A percentile compares a stretch with the other conserved stretches of the same genome.
Conservation (phyloP, 1,139 yeast genomes). For the Saccharomyces hybrid region DNA sequence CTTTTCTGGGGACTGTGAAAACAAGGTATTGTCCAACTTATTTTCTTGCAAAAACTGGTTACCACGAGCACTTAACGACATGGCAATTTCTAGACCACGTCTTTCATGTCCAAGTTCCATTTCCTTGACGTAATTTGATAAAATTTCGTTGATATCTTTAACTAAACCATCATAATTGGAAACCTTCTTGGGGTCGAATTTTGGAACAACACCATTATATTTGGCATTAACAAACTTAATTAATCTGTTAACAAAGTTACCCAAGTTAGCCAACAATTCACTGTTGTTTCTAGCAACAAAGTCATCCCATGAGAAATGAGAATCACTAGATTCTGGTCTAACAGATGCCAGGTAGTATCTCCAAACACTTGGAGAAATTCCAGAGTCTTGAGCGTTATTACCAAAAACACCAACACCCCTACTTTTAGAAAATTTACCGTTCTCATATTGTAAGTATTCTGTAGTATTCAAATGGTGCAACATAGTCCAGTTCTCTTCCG, state of each 20-base stretch:
- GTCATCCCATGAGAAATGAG: conserved; percentile 96
- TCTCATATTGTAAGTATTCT: conserved; percentile 94
- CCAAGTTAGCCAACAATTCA: conserved; percentile 90
- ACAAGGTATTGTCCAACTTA: conserved; percentile 83
- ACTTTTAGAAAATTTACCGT: conserved; percentile 95
- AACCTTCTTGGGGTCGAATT: conserved; percentile 41
- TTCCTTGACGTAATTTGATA: conserved; percentile 54
- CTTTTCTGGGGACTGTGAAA: conserved; percentile 64
- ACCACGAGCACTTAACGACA: conserved; percentile 89
- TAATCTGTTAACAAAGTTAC: conserved; percentile 92
- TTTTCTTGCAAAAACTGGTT: conserved; percentile 92
- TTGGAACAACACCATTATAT: conserved; percentile 84
- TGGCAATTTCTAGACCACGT: conserved; percentile 82
- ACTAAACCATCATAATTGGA: conserved; percentile 46
- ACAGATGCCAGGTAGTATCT: conserved; percentile 88
- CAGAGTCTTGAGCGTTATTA: conserved; percentile 91
- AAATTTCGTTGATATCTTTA: conserved; percentile 53
- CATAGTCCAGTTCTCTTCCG: conserved; percentile 83
- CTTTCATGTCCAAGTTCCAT: conserved; percentile 80
- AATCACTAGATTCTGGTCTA: conserved; percentile 92
- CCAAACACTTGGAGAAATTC: conserved; percentile 90
- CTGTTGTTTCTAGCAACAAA: conserved; percentile 89
- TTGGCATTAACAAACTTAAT: conserved; percentile 86
- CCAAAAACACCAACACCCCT: conserved; percentile 98
- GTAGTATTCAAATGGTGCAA: conserved; percentile 88